Evolutionary conservation across 2,329 filamentous ascomycete species (phyloP).

Genomic region (Sclerotinia subarctica): DNA sequence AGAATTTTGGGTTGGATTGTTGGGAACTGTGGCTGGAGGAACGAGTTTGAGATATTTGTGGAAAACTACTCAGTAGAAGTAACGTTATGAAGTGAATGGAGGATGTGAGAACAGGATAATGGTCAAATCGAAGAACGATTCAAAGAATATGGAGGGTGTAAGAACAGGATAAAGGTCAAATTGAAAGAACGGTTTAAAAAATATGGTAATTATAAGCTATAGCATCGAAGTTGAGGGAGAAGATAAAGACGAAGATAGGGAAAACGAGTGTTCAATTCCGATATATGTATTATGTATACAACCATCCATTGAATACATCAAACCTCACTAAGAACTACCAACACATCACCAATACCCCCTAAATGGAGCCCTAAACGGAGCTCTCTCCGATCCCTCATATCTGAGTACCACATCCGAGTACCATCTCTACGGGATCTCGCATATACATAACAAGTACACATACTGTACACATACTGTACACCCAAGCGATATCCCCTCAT

Average conservation of each 20-base stretch:
- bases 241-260: neutral
- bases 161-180: neutral
- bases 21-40: constrained; percentile 51
- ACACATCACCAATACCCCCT: neutral
- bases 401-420: neutral
- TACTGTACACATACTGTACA: no score
- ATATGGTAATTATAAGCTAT: neutral
- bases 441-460: neutral
- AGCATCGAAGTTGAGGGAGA: no score
- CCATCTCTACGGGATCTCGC: neutral
- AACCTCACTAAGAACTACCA: neutral
- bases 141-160: neutral
- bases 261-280: neutral
- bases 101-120: neutral
- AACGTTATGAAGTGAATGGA: neutral
- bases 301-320: neutral
- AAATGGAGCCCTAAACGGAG: neutral
- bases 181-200: neutral
- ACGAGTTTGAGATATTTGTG: constrained; percentile 46
- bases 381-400: neutral
- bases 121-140: neutral
- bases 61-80: constrained; percentile 35
- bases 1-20: constrained; percentile 55
- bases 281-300: constrained; percentile 1
- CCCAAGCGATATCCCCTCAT: neutral